Evolutionary conservation across 2,329 filamentous ascomycete species (phyloP).

Genomic region (Cladosporium sp.): DNA sequence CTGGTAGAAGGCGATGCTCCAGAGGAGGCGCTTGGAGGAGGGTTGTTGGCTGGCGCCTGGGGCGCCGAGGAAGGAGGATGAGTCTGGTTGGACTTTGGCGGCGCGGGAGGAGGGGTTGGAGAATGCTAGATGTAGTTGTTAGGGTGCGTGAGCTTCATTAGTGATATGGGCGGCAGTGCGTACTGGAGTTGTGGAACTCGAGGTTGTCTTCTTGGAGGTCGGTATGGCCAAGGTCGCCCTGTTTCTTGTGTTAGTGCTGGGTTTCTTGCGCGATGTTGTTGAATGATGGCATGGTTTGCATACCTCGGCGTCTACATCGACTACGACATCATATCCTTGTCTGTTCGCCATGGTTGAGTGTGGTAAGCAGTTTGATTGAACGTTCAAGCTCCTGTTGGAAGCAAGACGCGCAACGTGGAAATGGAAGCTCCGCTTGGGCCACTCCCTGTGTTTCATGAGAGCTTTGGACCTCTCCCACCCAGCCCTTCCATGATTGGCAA

Average conservation of each 20-base stretch:
- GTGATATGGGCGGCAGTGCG: constrained; percentile 24
- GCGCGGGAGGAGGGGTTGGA: constrained; percentile 42
- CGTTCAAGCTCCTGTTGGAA: not conserved
- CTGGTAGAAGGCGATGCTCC: constrained; percentile 89
- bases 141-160: not conserved
- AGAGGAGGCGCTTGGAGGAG: constrained; percentile 76
- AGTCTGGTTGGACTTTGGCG: constrained; percentile 52
- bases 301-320: constrained; percentile 96
- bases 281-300: constrained; percentile 23
- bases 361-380: constrained; percentile 2
- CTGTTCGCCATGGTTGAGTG: constrained; percentile 54
- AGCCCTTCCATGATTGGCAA: not conserved
- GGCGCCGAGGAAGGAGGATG: constrained; percentile 39
- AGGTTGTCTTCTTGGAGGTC: constrained; percentile 93
- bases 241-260: constrained; percentile 17
- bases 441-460: not conserved
- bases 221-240: constrained; percentile 94
- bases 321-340: constrained; percentile 89
- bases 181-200: constrained; percentile 92
- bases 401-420: not conserved
- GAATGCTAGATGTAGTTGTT: constrained; percentile 26
- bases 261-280: not conserved
- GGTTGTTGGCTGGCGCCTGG: constrained; percentile 23
- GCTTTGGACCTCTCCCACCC: not conserved
- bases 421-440: not conserved